Evolutionary conservation across 768 basidiomycete genomes (phyloP).

Genomic region (Crassisporium funariophilum): DNA sequence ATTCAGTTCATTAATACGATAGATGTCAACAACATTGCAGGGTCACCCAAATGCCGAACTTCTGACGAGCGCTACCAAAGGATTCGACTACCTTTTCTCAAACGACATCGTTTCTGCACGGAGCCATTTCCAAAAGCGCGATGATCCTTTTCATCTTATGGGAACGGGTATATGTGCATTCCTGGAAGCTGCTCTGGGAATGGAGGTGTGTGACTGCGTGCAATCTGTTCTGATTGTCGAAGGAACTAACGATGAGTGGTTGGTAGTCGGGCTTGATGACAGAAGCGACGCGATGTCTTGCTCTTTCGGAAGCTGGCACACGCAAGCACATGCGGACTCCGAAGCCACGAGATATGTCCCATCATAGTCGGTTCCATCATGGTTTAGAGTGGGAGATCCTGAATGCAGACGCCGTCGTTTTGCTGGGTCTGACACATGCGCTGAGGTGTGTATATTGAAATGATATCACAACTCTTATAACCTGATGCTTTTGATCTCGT

Average conservation of each 20-base stretch:
- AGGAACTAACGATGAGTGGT: neutral
- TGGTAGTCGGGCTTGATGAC: constrained; percentile 58
- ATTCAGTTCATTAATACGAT: too few relatives aligned
- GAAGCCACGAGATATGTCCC: constrained; percentile 35
- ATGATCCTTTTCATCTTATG: constrained; percentile 73
- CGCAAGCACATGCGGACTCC: constrained; percentile 47
- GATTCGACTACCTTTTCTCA: constrained; percentile 70
- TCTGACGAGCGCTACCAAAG: constrained; percentile 44
- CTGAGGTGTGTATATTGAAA: constrained; percentile 52
- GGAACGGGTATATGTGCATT: constrained; percentile 75
- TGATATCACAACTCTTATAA: neutral
- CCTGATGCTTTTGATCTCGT: constrained; percentile 6
- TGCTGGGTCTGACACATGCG: constrained; percentile 71
- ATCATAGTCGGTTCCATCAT: constrained; percentile 46
- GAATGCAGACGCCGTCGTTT: constrained; percentile 69
- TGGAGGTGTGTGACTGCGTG: constrained; percentile 65
- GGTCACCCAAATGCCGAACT: constrained; percentile 30
- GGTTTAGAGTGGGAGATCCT: constrained; percentile 80
- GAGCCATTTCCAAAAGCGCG: constrained; percentile 45
- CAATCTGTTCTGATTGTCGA: neutral
- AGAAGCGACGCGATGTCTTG: constrained; percentile 60
- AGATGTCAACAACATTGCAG: too few relatives aligned
- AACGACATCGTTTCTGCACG: constrained; percentile 64
- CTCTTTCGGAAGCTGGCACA: constrained; percentile 60
- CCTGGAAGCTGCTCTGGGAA: constrained; percentile 76